These are phyloP conservation scores for Lentinus tigrinus DNA, from an alignment of 768 basidiomycete genomes.

Conservation along the genomic window DNA sequence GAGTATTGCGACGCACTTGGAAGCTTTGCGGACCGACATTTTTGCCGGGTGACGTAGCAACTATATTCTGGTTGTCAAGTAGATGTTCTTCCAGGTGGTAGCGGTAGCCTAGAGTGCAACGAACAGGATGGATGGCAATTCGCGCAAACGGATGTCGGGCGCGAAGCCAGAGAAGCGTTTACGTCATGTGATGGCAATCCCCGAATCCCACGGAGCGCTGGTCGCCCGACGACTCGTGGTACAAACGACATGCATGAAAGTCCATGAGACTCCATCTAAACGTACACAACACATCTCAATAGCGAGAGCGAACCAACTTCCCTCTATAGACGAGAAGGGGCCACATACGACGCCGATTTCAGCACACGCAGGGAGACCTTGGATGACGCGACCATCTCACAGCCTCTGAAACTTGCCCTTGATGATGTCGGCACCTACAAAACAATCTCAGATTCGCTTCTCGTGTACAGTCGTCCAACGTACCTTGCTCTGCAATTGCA, in stretches of 20 bases:
- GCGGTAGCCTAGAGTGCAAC: constrained; percentile 1
- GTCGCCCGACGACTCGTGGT: too few species aligned
- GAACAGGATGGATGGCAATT: constrained; percentile 25
- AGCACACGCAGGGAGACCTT: not conserved
- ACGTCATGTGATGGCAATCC: constrained; percentile 10
- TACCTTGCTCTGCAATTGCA: constrained; percentile 49
- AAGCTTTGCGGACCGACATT: constrained; percentile 16
- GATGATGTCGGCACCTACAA: constrained; percentile 30
- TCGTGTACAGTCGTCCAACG: not conserved
- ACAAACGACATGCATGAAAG: too few species aligned
- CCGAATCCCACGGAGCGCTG: not conserved
- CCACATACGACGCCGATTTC: not conserved
- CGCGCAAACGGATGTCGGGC: constrained; percentile 14
- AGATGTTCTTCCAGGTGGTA: not conserved
- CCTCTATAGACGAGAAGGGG: not conserved
- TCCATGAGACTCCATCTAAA: too few species aligned
- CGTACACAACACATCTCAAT: not conserved
- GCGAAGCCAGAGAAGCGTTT: not conserved
- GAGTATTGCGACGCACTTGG: constrained; percentile 29
- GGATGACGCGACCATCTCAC: constrained; percentile 1
- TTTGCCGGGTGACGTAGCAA: constrained; percentile 19
- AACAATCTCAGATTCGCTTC: not conserved
- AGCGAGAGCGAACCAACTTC: not conserved
- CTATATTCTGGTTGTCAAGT: not conserved
- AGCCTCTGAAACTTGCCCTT: constrained; percentile 20